Percentiles rank a stretch among this genome's conserved stretches.
Evolutionary conservation across 495 filamentous ascomycete genomes (phyloP).

Genomic region (Aspergillus olivimuriae): DNA sequence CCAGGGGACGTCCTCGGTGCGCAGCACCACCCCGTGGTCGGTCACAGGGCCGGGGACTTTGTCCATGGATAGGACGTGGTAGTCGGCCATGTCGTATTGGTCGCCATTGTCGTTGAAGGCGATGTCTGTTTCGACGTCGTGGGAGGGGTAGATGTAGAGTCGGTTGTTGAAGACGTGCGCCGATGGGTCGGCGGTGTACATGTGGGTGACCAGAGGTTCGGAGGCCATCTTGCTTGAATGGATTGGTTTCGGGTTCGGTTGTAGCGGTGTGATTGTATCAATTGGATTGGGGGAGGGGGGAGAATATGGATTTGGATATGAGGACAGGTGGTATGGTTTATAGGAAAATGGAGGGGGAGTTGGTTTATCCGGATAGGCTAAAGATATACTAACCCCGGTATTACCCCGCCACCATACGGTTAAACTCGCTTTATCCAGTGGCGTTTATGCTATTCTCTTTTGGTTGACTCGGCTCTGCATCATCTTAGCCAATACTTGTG

Average conservation of each 20-base stretch:
- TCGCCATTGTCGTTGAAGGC: slow-evolving; percentile 73
- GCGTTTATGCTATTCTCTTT: too few relatives aligned
- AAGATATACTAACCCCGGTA: too few relatives aligned
- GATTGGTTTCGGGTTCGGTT: slow-evolving; percentile 1
- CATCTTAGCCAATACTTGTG: too few relatives aligned
- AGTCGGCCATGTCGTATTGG: slow-evolving; percentile 68
- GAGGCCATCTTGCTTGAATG: slow-evolving; percentile 12
- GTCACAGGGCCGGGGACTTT: slow-evolving; percentile 31
- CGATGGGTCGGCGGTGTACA: slow-evolving; percentile 57
- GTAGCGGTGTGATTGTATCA: neutral
- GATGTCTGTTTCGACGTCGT: slow-evolving; percentile 37
- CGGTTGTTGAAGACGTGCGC: slow-evolving; percentile 43
- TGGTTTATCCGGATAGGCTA: too few relatives aligned
- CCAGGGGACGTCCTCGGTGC: slow-evolving; percentile 36
- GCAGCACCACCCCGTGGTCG: slow-evolving; percentile 39
- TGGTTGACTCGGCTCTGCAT: too few relatives aligned
- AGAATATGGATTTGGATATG: too few relatives aligned
- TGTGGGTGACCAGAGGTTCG: slow-evolving; percentile 52
- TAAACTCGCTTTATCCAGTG: too few relatives aligned
- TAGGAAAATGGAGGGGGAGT: too few relatives aligned
- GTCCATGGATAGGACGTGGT: slow-evolving; percentile 46
- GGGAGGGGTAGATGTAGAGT: slow-evolving; percentile 47
- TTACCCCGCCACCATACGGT: too few relatives aligned
- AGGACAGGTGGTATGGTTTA: neutral
- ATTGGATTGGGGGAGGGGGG: neutral